Evolutionary conservation across 495 filamentous ascomycete genomes (phyloP).

Genomic region (Neurospora sublineolata): DNA sequence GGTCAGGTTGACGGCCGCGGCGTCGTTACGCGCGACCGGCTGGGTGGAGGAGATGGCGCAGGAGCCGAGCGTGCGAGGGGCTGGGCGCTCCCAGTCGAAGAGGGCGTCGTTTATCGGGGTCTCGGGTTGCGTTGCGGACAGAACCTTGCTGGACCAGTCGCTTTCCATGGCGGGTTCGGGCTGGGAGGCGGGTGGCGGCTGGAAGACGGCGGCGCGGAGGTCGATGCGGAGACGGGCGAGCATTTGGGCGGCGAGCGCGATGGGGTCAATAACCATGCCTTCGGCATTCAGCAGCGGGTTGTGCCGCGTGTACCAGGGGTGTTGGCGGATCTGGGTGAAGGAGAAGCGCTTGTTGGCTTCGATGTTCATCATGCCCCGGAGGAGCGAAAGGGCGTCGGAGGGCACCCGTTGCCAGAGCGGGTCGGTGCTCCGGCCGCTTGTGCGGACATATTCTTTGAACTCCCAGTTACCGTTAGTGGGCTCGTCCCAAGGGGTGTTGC

Average conservation of each 20-base stretch:
- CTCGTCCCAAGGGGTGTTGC: conserved; percentile 97
- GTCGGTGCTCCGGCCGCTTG: conserved; percentile 67
- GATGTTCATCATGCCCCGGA: conserved; percentile 88
- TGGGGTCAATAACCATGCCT: conserved; percentile 66
- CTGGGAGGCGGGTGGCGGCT: conserved; percentile 19
- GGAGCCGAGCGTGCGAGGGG: conserved; percentile 28
- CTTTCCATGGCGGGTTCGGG: conserved; percentile 13
- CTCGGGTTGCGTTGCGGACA: conserved; percentile 73
- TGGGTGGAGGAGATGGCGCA: conserved; percentile 47
- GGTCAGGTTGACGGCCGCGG: neutral
- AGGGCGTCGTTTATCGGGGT: conserved; percentile 52
- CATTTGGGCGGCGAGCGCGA: conserved; percentile 82
- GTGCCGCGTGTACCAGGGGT: conserved; percentile 86
- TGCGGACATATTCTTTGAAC: conserved; percentile 72
- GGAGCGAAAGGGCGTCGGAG: conserved; percentile 63
- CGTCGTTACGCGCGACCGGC: conserved; percentile 27
- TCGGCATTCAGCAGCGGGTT: conserved; percentile 65
- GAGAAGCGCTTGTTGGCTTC: conserved; percentile 67
- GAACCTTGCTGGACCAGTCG: conserved; percentile 5
- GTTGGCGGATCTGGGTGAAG: conserved; percentile 75
- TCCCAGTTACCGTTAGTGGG: conserved; percentile 72
- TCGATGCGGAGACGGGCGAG: conserved; percentile 88
- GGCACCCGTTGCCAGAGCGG: conserved; percentile 79
- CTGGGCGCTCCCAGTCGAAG: conserved; percentile 68
- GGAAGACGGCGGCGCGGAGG: conserved; percentile 53